Evolutionary conservation across 225 moss, liverwort and hornwort genomes (phyloP), one percentile per base, ranked within the genome.

Genomic region (Pseudisothecium myosuroides): DNA sequence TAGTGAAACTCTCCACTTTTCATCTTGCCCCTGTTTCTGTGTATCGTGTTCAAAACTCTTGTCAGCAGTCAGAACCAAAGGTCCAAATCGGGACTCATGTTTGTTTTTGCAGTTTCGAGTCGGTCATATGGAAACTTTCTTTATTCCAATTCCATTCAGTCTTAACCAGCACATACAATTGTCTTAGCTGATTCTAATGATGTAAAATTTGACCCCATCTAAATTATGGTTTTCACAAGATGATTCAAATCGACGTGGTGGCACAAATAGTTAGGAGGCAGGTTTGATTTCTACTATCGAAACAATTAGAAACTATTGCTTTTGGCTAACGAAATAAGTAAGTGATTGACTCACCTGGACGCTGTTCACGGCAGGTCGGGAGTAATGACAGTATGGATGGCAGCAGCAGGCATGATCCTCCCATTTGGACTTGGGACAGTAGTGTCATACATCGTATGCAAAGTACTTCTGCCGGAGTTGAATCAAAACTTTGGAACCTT

Each of bases 321-420:
- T 76, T 15, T 12, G 72, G 26, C 32, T 45, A 43, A 34, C 43
- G 24, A 26, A 36, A 64, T 14, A 41, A 37, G 41, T 29, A 28
- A 27, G 28, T 39, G 58, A 59, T 39, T 56, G 47, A 55, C 72
- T 78, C 56, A 86, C 64, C 60, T 84, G 80, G 84, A 41, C 32
- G 60, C 60, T 36, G 75, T 32, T 68, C 56, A 63, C 37, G 22
- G 84, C 96, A 97, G 97, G 90, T 90, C 92, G 76, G 95, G 95
- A 68, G 81, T 80, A 52, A 87, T 87, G 88, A 91, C 94, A 50
- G 37, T 91, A 67, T 92, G 90, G 90, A 90, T 96, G 78, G 95
- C 96, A 82, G 94, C 93, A 50, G 90, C 94, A 67, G 97, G 97
- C 72, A 96, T 97, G 47, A 76, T 90, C 83, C 69, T 96, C 68